A percentile compares a stretch with the other conserved stretches of the same genome.
Evolutionary conservation across 306 rosid species (phyloP).

Genomic region (Vigna trinervia): DNA sequence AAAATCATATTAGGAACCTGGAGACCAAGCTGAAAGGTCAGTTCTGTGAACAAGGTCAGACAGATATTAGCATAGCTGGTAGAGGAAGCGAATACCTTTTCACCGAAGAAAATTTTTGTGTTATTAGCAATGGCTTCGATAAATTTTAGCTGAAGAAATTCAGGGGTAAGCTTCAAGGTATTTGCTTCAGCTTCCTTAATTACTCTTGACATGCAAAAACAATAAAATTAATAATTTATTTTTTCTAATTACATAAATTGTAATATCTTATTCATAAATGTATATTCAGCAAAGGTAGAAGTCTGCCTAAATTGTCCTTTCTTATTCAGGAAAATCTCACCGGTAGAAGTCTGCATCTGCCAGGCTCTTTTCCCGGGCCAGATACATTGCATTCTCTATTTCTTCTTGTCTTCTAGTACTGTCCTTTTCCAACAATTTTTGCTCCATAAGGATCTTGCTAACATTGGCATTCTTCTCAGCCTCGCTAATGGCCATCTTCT

Average conservation of each 20-base stretch:
- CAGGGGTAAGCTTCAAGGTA: conserved; percentile 90
- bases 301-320: conserved; percentile 54
- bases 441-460: conserved; percentile 91
- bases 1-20: conserved; percentile 87
- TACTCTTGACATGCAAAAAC: conserved; percentile 53
- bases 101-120: conserved; percentile 94
- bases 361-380: conserved; percentile 77
- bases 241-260: conserved; percentile 8
- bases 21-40: conserved; percentile 40
- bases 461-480: conserved; percentile 95
- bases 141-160: conserved; percentile 86
- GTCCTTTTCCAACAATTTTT: conserved; percentile 76
- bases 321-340: conserved; percentile 48
- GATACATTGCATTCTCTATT: conserved; percentile 82
- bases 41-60: conserved; percentile 1
- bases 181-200: conserved; percentile 90
- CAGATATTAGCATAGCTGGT: conserved; percentile 6
- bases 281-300: conserved; percentile 51
- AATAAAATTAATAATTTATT: conserved; percentile 20
- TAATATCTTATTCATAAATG: not conserved
- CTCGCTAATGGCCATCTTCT: conserved; percentile 95
- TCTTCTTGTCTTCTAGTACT: conserved; percentile 74
- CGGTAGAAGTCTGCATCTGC: conserved; percentile 87
- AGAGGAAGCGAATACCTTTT: conserved; percentile 63
- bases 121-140: conserved; percentile 85